Evolutionary conservation across 441 rosid genomes (phyloP).

Genomic region (Erysimum cheiri): DNA sequence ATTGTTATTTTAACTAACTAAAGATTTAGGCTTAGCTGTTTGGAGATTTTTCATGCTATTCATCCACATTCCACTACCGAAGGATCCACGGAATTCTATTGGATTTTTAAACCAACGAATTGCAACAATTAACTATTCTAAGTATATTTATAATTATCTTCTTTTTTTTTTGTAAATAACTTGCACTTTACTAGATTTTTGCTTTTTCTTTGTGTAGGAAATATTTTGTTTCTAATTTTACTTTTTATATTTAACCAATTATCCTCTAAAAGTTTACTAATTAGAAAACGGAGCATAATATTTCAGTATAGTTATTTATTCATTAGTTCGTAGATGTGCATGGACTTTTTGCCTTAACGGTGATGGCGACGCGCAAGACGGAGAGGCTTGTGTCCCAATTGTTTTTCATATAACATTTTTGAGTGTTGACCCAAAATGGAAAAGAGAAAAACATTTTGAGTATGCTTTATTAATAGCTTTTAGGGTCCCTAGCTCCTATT

Average conservation of each 20-base stretch:
- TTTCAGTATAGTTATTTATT: background rate
- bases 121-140: conserved; percentile 12
- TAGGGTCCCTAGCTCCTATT: conserved; percentile 30
- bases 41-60: conserved; percentile 45
- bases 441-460: conserved; percentile 16
- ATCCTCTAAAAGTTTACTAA: background rate
- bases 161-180: background rate
- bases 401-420: conserved; percentile 5
- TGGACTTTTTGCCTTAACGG: conserved; percentile 41
- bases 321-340: conserved; percentile 11
- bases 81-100: conserved; percentile 36
- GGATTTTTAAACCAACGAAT: conserved; percentile 24
- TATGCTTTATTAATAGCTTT: conserved; percentile 20
- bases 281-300: background rate
- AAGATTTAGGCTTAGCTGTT: conserved; percentile 52
- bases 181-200: too few species aligned
- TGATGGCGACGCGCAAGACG: conserved; percentile 47
- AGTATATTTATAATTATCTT: background rate
- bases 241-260: background rate
- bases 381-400: conserved; percentile 46
- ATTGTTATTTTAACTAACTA: conserved; percentile 36
- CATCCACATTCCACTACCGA: conserved; percentile 12
- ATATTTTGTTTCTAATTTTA: background rate
- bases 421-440: conserved; percentile 8
- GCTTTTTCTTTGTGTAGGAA: background rate